phyloP scores from a whole-genome alignment of 2,329 filamentous ascomycete genomes.

The Thelonectria olida region DNA sequence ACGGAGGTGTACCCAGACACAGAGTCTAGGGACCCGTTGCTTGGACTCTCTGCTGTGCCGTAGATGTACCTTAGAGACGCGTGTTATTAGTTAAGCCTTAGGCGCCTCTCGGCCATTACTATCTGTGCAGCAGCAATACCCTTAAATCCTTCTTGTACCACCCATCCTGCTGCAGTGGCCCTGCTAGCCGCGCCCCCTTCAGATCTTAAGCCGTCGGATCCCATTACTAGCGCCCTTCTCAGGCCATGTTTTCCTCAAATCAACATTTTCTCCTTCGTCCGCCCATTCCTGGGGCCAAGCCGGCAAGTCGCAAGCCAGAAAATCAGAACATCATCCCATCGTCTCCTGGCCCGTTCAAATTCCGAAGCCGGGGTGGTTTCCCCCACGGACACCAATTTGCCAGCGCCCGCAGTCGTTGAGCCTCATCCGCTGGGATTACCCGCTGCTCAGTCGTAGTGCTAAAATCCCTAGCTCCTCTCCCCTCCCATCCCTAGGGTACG shows the following conservation, averaged over 20 bases:
- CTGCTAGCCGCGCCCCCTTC: constrained; percentile 28
- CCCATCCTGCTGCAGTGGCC: constrained; percentile 16
- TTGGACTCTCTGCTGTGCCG: not conserved
- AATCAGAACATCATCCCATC: not conserved
- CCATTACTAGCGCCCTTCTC: constrained; percentile 15
- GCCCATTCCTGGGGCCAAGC: not conserved
- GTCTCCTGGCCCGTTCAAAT: constrained; percentile 2
- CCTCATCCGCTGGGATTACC: constrained; percentile 14
- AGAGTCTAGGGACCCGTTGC: too few relatives aligned
- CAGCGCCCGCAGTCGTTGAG: constrained; percentile 18
- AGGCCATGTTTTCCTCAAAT: not conserved
- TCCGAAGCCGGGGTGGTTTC: constrained; percentile 9
- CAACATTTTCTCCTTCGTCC: not conserved
- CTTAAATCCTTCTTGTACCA: constrained; percentile 30
- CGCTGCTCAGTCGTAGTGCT: constrained; percentile 33
- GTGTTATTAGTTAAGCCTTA: not conserved
- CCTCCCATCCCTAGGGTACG: not conserved
- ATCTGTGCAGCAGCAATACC: constrained; percentile 26
- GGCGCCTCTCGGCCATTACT: constrained; percentile 1
- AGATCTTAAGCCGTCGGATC: not conserved
- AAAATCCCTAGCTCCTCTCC: constrained; percentile 22
- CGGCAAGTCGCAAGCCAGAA: not conserved
- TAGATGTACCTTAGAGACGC: not conserved
- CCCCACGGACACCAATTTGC: constrained; percentile 11
- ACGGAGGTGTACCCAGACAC: not conserved